These are phyloP conservation scores for Phascolomyces articulosus DNA, from an alignment of 371 early-diverging fungal species.

Conservation along the genomic window DNA sequence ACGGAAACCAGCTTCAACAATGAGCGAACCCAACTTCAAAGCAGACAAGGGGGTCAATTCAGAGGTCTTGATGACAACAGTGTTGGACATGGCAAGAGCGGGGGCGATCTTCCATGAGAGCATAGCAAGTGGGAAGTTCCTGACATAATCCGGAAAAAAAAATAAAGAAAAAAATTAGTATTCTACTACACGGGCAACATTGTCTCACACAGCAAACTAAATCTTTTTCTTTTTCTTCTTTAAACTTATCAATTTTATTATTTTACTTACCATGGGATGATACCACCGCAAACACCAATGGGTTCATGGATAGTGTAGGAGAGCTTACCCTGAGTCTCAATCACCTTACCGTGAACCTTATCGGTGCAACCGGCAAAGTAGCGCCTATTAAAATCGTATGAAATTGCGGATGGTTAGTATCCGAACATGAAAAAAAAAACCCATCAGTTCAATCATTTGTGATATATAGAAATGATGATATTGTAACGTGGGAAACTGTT, in stretches of 20 bases:
- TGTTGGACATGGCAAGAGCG: slow-evolving; percentile 88
- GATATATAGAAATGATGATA: too few relatives aligned
- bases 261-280: slow-evolving; percentile 65
- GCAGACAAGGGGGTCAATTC: slow-evolving; percentile 70
- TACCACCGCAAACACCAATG: slow-evolving; percentile 80
- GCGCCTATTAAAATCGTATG: slow-evolving; percentile 24
- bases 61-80: slow-evolving; percentile 82
- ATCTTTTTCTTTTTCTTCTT: neutral
- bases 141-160: neutral
- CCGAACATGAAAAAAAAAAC: neutral
- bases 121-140: slow-evolving; percentile 82
- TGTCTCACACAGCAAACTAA: too few relatives aligned
- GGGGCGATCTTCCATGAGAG: slow-evolving; percentile 88
- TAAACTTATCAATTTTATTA: neutral
- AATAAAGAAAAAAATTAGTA: too few relatives aligned
- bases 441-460: neutral
- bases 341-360: slow-evolving; percentile 67
- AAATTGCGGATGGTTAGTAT: too few relatives aligned
- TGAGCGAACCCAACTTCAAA: slow-evolving; percentile 46
- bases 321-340: slow-evolving; percentile 43
- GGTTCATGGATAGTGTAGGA: slow-evolving; percentile 81
- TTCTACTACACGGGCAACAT: too few relatives aligned
- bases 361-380: slow-evolving; percentile 86
- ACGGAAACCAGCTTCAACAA: slow-evolving; percentile 55
- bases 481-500: neutral